These are phyloP conservation scores for Botryotinia convoluta DNA, from an alignment of 2,329 filamentous ascomycete genomes.

Conservation along the genomic window DNA sequence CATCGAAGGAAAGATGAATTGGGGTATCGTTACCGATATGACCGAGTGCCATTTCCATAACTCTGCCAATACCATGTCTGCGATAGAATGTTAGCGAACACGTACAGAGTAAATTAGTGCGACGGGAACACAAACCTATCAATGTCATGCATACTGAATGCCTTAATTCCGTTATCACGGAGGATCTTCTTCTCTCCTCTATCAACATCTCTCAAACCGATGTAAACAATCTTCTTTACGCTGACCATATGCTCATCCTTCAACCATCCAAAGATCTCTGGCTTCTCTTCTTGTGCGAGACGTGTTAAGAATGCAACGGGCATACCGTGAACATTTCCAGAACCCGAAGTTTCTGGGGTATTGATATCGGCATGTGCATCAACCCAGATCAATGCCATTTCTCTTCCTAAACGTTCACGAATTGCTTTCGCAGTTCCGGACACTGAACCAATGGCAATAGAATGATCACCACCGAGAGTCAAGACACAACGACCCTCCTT, in stretches of 20 bases:
- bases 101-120: slow-evolving; percentile 8
- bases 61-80: slow-evolving; percentile 87
- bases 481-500: slow-evolving; percentile 80
- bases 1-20: slow-evolving; percentile 95
- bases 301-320: slow-evolving; percentile 89
- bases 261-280: slow-evolving; percentile 89
- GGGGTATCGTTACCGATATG: slow-evolving; percentile 94
- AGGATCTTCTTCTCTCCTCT: slow-evolving; percentile 90
- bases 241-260: slow-evolving; percentile 66
- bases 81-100: neutral
- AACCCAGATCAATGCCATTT: slow-evolving; percentile 97
- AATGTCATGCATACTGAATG: slow-evolving; percentile 98
- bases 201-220: slow-evolving; percentile 91
- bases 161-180: slow-evolving; percentile 84
- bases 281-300: slow-evolving; percentile 70
- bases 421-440: slow-evolving; percentile 83
- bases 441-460: slow-evolving; percentile 91
- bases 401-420: slow-evolving; percentile 74
- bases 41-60: slow-evolving; percentile 97
- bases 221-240: slow-evolving; percentile 89
- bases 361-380: slow-evolving; percentile 99
- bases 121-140: slow-evolving; percentile 60
- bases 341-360: slow-evolving; percentile 83
- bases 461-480: slow-evolving; percentile 94
- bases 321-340: slow-evolving; percentile 98